Evolutionary conservation across 495 filamentous ascomycete genomes (phyloP).

Genomic region (Articulospora tetracladia): DNA sequence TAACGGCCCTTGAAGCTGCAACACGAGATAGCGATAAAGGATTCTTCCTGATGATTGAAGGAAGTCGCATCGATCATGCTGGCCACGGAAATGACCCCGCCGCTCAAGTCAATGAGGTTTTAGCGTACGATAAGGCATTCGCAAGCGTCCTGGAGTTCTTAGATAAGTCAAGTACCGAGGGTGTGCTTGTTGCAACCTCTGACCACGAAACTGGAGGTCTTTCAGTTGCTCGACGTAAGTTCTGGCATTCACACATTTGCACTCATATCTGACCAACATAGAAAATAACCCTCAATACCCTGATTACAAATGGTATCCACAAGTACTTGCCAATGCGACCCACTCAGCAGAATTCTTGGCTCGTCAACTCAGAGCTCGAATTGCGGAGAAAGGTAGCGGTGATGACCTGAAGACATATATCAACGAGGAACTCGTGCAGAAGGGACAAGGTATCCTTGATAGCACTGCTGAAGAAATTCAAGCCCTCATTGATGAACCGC

Average conservation of each 20-base stretch:
- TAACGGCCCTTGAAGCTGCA: conserved; percentile 74
- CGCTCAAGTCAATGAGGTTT: conserved; percentile 90
- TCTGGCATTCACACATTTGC: no score
- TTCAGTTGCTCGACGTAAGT: conserved; percentile 69
- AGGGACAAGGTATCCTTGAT: conserved; percentile 73
- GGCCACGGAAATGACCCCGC: conserved; percentile 94
- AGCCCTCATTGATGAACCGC: conserved; percentile 53
- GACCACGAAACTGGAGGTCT: conserved; percentile 96
- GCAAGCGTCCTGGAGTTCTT: conserved; percentile 79
- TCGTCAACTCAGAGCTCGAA: conserved; percentile 51
- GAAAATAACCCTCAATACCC: conserved; percentile 41
- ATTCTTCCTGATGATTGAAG: conserved; percentile 98
- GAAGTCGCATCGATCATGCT: conserved; percentile 92
- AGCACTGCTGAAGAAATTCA: conserved; percentile 66
- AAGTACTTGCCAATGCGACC: conserved; percentile 73
- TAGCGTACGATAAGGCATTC: conserved; percentile 88
- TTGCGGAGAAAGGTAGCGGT: conserved; percentile 29
- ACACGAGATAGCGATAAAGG: conserved; percentile 84
- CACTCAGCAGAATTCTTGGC: conserved; percentile 72
- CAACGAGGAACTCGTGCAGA: conserved; percentile 51
- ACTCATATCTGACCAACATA: conserved; percentile 6
- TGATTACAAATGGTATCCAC: conserved; percentile 83
- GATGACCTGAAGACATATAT: conserved; percentile 51
- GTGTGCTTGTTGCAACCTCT: conserved; percentile 80
- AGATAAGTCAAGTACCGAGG: conserved; percentile 64